These are phyloP conservation scores for Gossypium herbaceum DNA, from an alignment of 345 rosid genomes.

Conservation along the genomic window DNA sequence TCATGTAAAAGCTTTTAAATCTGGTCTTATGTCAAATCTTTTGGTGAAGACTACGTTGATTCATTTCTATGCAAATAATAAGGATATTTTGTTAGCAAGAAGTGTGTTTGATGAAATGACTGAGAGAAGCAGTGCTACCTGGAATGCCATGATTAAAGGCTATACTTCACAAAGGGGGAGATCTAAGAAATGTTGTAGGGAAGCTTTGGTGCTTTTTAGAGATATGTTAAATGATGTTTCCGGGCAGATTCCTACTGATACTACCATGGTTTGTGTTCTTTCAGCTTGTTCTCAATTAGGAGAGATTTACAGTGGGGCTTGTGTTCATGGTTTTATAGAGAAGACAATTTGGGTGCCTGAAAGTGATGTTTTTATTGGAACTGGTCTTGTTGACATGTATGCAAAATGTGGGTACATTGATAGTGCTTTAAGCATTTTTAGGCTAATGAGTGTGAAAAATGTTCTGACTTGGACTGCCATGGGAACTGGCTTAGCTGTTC, in stretches of 20 bases:
- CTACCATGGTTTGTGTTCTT: conserved; percentile 58
- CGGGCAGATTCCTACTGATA: conserved; percentile 46
- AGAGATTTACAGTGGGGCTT: conserved; percentile 39
- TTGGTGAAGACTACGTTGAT: conserved; percentile 48
- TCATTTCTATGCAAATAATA: conserved; percentile 47
- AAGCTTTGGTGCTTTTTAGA: conserved; percentile 41
- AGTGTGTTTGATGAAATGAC: conserved; percentile 68
- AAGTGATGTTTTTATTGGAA: conserved; percentile 51
- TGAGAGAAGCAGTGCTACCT: conserved; percentile 41
- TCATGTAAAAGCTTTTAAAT: conserved; percentile 35
- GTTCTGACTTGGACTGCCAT: conserved; percentile 64
- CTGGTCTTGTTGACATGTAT: conserved; percentile 64
- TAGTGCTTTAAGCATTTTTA: conserved; percentile 34
- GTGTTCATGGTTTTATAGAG: conserved; percentile 54
- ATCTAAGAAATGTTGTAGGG: conserved; percentile 30
- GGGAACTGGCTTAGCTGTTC: conserved; percentile 57
- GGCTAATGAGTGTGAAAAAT: conserved; percentile 43
- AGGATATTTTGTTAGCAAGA: conserved; percentile 36
- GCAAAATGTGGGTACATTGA: conserved; percentile 54
- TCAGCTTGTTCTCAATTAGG: conserved; percentile 54
- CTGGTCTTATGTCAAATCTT: conserved; percentile 35
- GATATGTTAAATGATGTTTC: conserved; percentile 34
- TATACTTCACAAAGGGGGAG: conserved; percentile 45
- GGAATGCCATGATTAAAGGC: conserved; percentile 63
- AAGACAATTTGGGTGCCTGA: conserved; percentile 43